Conservation (phyloP, 345 rosid genomes). For the Euphorbia pulcherrima region DNA sequence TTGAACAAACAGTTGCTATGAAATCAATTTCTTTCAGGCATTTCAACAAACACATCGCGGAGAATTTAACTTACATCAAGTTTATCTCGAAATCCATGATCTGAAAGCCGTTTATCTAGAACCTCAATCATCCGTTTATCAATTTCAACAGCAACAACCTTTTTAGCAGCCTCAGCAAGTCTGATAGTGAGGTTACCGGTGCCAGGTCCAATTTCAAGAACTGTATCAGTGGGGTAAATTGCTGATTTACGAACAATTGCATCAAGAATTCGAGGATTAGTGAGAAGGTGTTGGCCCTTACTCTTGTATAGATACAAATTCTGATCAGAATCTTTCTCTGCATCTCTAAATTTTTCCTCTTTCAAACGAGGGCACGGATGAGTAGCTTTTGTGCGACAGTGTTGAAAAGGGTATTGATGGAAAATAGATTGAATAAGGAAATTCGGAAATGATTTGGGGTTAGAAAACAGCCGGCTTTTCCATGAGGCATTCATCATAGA, state of each 20-base stretch:
- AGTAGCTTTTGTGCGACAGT: conserved; percentile 25
- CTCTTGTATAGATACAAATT: conserved; percentile 53
- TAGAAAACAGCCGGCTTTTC: conserved; percentile 18
- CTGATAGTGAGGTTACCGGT: conserved; percentile 87
- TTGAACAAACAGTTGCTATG: too few species aligned
- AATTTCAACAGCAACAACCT: conserved; percentile 67
- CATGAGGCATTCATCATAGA: conserved; percentile 3
- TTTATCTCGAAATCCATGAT: conserved; percentile 35
- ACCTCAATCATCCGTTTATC: conserved; percentile 75
- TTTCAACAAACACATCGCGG: conserved; percentile 44
- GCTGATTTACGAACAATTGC: conserved; percentile 55
- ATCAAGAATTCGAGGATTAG: conserved; percentile 70
- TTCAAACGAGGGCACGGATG: conserved; percentile 1
- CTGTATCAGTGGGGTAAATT: conserved; percentile 52
- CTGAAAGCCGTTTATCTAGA: conserved; percentile 52
- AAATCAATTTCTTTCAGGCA: conserved; percentile 25
- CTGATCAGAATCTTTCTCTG: conserved; percentile 9
- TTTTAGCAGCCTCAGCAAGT: conserved; percentile 55
- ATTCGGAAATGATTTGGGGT: conserved; percentile 11
- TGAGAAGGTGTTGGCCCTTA: conserved; percentile 92
- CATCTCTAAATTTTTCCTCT: neutral
- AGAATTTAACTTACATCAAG: conserved; percentile 47
- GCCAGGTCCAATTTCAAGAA: conserved; percentile 86
- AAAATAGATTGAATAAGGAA: conserved; percentile 19
- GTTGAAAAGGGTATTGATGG: conserved; percentile 21